Conservation (phyloP, 495 filamentous ascomycete genomes). For the Aspergillus carlsbadensis region DNA sequence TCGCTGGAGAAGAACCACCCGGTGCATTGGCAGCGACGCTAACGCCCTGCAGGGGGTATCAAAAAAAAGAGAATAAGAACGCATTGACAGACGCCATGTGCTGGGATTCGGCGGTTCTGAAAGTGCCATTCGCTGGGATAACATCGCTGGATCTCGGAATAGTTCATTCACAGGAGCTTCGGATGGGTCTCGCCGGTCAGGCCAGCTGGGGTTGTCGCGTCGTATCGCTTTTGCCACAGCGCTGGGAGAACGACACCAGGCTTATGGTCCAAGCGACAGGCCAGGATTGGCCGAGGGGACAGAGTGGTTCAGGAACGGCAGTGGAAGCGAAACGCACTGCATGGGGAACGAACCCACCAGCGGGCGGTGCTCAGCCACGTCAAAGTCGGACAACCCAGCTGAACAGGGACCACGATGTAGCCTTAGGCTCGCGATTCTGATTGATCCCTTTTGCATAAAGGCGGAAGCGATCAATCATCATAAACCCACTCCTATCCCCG, state of each 20-base stretch:
- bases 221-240: conserved; percentile 5
- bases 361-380: conserved; percentile 1
- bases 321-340: not conserved
- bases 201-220: conserved; percentile 14
- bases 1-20: conserved; percentile 8
- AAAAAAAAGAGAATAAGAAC: conserved; percentile 1
- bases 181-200: conserved; percentile 7
- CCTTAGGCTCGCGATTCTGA: conserved; percentile 9
- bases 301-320: not conserved
- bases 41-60: conserved; percentile 4
- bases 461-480: no score
- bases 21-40: not conserved
- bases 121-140: not conserved
- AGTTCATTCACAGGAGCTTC: conserved; percentile 4
- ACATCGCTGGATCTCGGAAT: not conserved
- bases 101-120: not conserved
- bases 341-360: not conserved
- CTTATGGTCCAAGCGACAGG: not conserved
- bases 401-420: conserved; percentile 6
- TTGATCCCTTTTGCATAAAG: conserved; percentile 5
- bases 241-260: not conserved
- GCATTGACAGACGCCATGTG: not conserved
- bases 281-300: not conserved
- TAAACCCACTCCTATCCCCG: conserved; percentile 7
- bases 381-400: conserved; percentile 2